Percentiles rank a stretch among this genome's conserved stretches.
Conservation (phyloP, 2,329 filamentous ascomycete species). For the Grosmannia clavigera region DNA sequence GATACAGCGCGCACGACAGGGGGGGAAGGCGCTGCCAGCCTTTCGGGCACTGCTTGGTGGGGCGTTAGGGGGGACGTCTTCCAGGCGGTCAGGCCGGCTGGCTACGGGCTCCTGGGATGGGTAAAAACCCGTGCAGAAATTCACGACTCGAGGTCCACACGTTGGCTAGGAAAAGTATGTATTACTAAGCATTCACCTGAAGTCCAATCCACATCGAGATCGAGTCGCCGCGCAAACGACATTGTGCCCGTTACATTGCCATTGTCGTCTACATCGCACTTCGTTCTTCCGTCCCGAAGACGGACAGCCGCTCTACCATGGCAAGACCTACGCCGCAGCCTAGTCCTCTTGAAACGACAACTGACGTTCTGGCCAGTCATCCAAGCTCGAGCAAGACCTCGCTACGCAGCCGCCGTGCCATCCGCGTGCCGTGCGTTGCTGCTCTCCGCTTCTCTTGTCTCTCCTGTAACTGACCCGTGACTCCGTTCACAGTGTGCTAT, state of each 20-base stretch:
- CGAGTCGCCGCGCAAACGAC: too few relatives aligned
- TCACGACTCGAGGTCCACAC: neutral
- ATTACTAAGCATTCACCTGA: too few relatives aligned
- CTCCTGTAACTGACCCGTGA: slow-evolving; percentile 1
- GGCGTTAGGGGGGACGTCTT: neutral
- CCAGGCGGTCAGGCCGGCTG: too few relatives aligned
- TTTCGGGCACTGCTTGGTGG: neutral
- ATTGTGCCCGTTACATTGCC: too few relatives aligned
- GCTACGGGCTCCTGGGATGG: neutral
- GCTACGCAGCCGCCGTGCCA: slow-evolving; percentile 71
- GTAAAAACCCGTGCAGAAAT: neutral
- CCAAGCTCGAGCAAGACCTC: slow-evolving; percentile 52
- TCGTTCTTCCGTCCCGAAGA: neutral
- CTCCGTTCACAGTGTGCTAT: slow-evolving; percentile 59
- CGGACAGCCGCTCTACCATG: neutral
- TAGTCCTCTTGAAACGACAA: neutral
- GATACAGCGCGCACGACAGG: too few relatives aligned
- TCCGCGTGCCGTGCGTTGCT: slow-evolving; percentile 56
- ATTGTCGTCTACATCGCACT: too few relatives aligned
- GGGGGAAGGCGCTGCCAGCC: neutral
- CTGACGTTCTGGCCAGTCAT: neutral
- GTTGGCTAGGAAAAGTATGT: too few relatives aligned
- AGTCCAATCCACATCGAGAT: too few relatives aligned
- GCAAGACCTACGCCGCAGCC: neutral
- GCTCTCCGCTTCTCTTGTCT: neutral